Percentiles rank a stretch among this genome's conserved stretches.
Conservation (phyloP, 192 early-diverging fungal species). For the Entrophospora sp. region DNA sequence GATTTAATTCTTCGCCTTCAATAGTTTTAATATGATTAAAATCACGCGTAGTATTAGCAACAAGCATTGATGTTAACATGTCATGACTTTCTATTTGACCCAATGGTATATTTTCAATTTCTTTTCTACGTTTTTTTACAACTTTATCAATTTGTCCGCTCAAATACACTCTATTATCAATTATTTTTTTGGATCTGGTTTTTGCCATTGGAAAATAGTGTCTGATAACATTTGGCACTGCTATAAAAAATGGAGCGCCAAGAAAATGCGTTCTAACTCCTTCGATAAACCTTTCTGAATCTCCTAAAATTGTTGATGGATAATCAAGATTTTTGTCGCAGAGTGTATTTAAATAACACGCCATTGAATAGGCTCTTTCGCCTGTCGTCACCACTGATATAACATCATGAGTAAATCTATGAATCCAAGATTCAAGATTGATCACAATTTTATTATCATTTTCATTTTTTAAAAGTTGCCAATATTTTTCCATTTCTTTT, state of each 20-base stretch:
- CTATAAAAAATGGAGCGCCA: neutral
- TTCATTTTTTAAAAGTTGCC: neutral
- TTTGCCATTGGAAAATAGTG: neutral
- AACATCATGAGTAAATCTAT: neutral
- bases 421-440: neutral
- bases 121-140: neutral
- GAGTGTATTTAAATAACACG: neutral
- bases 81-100: neutral
- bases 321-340: neutral
- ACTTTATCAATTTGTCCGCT: neutral
- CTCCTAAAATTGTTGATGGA: neutral
- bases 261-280: neutral
- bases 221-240: neutral
- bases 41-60: slow-evolving; percentile 1
- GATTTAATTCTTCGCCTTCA: neutral
- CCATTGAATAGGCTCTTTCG: neutral
- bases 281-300: neutral
- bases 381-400: neutral
- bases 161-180: neutral
- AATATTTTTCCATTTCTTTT: neutral
- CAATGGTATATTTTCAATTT: neutral
- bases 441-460: neutral
- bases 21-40: neutral
- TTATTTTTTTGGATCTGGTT: neutral
- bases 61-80: neutral